Evolutionary conservation across 2,329 filamentous ascomycete genomes (phyloP), one percentile per base, ranked within the genome.

Genomic region (Sclerotinia glacialis): DNA sequence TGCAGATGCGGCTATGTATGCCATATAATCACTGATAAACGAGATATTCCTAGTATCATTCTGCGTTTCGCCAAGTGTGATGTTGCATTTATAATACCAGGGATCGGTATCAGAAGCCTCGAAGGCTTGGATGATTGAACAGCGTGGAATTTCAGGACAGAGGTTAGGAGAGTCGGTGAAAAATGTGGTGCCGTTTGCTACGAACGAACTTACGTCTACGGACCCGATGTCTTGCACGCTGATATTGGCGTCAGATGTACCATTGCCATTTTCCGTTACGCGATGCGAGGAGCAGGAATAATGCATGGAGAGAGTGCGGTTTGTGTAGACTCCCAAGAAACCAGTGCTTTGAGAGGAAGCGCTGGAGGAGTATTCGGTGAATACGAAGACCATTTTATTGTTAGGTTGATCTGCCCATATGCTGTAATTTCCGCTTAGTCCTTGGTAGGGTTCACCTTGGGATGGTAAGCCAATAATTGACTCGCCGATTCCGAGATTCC

Each of bases 61-160:
- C 61, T 80, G 77, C 1, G 80, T 79, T 2, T 69, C 26, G 0
- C 72, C 73, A 5, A 81, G 60, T 0, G 74, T 78, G 21, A 79
- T 73, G 61, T 80, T 78, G 72, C 80, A 82, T 18, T 63, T 67
- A 71, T 81, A 82, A 66, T 76, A 80, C 79, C 79, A 82, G 0
- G 79, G 73, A 5, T 76, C 65, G 1, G 67, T 73, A 21, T 63
- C 28, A 0, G 77, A 79, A 1, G 79, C 74, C 66, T 81, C 79
- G 21, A 81, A 79, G 2, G 75, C 79, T 37, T 74, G 68, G 8
- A 81, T 72, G 18, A 73, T 52, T 0, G 70, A 64, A 49, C 74
- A 76, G 21, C 74, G 71, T 1, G 60, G 26, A 18, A 65, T 68
- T 3, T 26, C 50, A 3, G 59, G 28, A 66, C 71, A 74, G 34